phyloP scores from a whole-genome alignment of 1,284 basidiomycete species.

The Anthracocystis setariae region DNA sequence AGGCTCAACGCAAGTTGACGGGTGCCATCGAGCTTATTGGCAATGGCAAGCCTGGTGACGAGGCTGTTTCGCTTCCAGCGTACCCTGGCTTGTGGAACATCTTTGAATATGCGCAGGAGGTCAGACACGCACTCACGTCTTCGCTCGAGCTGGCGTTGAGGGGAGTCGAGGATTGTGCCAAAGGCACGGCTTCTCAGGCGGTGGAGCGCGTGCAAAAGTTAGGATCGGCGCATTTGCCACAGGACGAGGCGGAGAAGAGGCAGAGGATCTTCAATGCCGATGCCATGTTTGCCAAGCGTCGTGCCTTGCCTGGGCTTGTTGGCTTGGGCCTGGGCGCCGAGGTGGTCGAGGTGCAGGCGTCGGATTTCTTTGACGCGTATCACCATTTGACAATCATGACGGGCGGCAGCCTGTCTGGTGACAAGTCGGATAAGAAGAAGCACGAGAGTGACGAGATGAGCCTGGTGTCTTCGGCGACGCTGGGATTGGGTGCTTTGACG shows the following conservation, averaged over 20 bases:
- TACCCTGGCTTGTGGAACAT: slow-evolving; percentile 88
- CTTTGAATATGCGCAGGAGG: slow-evolving; percentile 89
- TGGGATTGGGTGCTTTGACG: slow-evolving; percentile 78
- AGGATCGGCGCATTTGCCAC: slow-evolving; percentile 82
- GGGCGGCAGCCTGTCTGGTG: slow-evolving; percentile 54
- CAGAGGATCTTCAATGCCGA: slow-evolving; percentile 87
- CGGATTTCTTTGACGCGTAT: slow-evolving; percentile 88
- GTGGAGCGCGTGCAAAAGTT: slow-evolving; percentile 77
- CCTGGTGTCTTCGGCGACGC: slow-evolving; percentile 50
- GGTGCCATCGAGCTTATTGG: slow-evolving; percentile 81
- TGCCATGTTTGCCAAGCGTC: slow-evolving; percentile 85
- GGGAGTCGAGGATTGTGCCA: slow-evolving; percentile 84
- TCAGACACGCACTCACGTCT: slow-evolving; percentile 79
- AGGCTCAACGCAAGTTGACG: slow-evolving; percentile 71
- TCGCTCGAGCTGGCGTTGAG: slow-evolving; percentile 85
- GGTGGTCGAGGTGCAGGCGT: slow-evolving; percentile 69
- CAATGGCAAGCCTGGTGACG: slow-evolving; percentile 74
- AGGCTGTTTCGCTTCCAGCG: slow-evolving; percentile 71
- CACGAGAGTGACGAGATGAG: slow-evolving; percentile 69
- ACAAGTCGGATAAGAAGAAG: slow-evolving; percentile 50
- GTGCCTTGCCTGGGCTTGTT: slow-evolving; percentile 66
- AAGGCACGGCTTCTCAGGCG: slow-evolving; percentile 76
- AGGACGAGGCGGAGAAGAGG: slow-evolving; percentile 43
- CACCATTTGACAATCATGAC: slow-evolving; percentile 70
- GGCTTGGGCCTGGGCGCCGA: slow-evolving; percentile 59